Evolutionary conservation across 805 yeast genomes (phyloP).

Genomic region (Blastobotrys muscicola): DNA sequence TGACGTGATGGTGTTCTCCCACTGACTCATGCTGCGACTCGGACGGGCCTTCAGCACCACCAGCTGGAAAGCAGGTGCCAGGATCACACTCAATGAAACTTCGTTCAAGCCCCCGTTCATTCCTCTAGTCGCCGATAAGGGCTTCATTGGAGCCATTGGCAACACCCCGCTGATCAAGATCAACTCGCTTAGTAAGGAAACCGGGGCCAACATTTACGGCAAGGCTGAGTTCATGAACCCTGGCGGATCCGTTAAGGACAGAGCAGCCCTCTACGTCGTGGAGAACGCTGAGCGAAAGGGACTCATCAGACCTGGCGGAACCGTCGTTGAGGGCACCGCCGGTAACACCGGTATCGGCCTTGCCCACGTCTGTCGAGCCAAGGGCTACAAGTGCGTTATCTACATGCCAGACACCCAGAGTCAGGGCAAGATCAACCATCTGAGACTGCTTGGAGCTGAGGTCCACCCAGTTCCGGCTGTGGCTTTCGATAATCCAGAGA

Average conservation of each 20-base stretch:
- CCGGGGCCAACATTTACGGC: constrained; percentile 71
- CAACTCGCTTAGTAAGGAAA: constrained; percentile 43
- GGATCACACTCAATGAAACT: background rate
- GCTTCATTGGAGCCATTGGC: constrained; percentile 81
- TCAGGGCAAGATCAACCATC: constrained; percentile 64
- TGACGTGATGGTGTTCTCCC: background rate
- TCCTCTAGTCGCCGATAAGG: constrained; percentile 57
- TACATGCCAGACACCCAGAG: constrained; percentile 91
- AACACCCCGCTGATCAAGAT: constrained; percentile 76
- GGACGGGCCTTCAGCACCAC: constrained; percentile 2
- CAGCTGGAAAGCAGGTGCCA: background rate
- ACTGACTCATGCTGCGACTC: background rate
- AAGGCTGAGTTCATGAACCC: constrained; percentile 93
- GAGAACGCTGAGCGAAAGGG: constrained; percentile 64
- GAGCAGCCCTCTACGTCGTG: constrained; percentile 74
- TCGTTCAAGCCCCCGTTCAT: constrained; percentile 36
- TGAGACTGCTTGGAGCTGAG: constrained; percentile 72
- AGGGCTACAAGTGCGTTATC: constrained; percentile 76
- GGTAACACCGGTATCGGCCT: constrained; percentile 94
- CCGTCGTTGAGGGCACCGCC: constrained; percentile 88
- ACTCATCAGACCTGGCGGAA: constrained; percentile 62
- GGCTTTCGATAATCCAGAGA: constrained; percentile 70
- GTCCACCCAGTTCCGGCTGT: constrained; percentile 86
- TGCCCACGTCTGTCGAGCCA: constrained; percentile 66
- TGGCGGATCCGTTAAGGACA: constrained; percentile 85